A percentile compares a stretch with the other conserved stretches of the same genome.
These are phyloP conservation scores for Pseudophaeomoniella oleicola DNA, from an alignment of 2,329 filamentous ascomycete species.

Conservation along the genomic window DNA sequence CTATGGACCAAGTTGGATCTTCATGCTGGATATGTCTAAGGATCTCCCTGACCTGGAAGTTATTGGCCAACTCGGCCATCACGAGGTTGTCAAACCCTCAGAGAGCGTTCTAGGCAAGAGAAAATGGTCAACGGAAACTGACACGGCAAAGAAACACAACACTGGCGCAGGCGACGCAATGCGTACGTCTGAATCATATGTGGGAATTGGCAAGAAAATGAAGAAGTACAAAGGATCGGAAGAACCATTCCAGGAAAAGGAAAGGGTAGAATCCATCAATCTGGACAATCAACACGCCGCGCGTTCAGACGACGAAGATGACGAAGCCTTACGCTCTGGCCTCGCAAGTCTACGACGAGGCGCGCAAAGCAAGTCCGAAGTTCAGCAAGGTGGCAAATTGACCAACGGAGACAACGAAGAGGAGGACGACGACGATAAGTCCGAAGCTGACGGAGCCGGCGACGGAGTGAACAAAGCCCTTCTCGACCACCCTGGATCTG, in stretches of 20 bases:
- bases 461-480: slow-evolving; percentile 11
- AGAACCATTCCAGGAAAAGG: slow-evolving; percentile 5
- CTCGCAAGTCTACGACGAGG: slow-evolving; percentile 21
- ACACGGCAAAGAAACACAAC: slow-evolving; percentile 28
- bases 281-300: slow-evolving; percentile 20
- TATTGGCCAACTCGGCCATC: slow-evolving; percentile 12
- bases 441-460: slow-evolving; percentile 4
- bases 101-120: slow-evolving; percentile 21
- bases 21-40: slow-evolving; percentile 75
- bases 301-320: slow-evolving; percentile 16
- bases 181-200: slow-evolving; percentile 24
- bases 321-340: slow-evolving; percentile 25
- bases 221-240: slow-evolving; percentile 26
- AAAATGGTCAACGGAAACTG: slow-evolving; percentile 22
- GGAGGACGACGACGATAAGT: slow-evolving; percentile 14
- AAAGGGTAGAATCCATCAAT: slow-evolving; percentile 18
- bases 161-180: slow-evolving; percentile 43
- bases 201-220: slow-evolving; percentile 31
- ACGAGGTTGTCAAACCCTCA: slow-evolving; percentile 10
- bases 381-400: too few relatives aligned
- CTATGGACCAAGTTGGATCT: slow-evolving; percentile 73
- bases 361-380: too few relatives aligned
- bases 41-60: slow-evolving; percentile 41
- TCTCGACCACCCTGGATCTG: slow-evolving; percentile 19
- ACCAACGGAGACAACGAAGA: slow-evolving; percentile 19